Evolutionary conservation across 2,329 filamentous ascomycete species (phyloP).

Genomic region (Polytolypa hystricis): DNA sequence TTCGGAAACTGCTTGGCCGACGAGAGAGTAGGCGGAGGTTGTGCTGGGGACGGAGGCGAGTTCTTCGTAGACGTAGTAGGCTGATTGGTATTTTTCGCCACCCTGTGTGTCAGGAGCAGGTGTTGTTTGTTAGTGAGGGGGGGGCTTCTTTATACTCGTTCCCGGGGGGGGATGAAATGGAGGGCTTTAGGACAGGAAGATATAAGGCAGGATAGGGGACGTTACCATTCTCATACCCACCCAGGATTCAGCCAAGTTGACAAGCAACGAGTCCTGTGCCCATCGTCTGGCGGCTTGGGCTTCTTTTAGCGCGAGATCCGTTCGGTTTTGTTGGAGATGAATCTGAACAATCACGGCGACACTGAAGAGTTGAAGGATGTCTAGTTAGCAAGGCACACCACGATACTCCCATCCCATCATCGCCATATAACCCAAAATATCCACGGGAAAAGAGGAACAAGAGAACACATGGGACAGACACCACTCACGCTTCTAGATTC

Average conservation of each 20-base stretch:
- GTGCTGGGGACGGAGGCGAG: slow-evolving; percentile 78
- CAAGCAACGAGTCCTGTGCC: slow-evolving; percentile 87
- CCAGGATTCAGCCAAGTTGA: slow-evolving; percentile 94
- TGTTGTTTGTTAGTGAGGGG: too few species aligned
- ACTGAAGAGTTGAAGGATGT: slow-evolving; percentile 27
- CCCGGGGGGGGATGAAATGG: too few species aligned
- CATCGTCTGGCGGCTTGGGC: slow-evolving; percentile 76
- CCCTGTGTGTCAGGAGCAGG: slow-evolving; percentile 44
- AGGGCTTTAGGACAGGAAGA: too few species aligned
- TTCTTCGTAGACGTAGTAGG: slow-evolving; percentile 97
- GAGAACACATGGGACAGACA: slow-evolving; percentile 1
- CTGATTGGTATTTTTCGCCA: slow-evolving; percentile 89
- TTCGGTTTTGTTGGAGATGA: slow-evolving; percentile 80
- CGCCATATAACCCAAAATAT: too few species aligned
- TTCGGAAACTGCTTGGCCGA: slow-evolving; percentile 84
- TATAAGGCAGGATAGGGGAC: background rate
- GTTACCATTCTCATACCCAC: slow-evolving; percentile 72
- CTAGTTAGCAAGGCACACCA: slow-evolving; percentile 3
- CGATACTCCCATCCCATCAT: background rate
- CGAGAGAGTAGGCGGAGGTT: slow-evolving; percentile 61
- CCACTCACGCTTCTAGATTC: slow-evolving; percentile 61
- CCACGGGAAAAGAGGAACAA: too few species aligned
- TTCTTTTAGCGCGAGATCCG: slow-evolving; percentile 83
- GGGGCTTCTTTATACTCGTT: too few species aligned
- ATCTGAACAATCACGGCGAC: slow-evolving; percentile 87